Evolutionary conservation across 805 yeast species (phyloP).

Genomic region (Candida easanensis): DNA sequence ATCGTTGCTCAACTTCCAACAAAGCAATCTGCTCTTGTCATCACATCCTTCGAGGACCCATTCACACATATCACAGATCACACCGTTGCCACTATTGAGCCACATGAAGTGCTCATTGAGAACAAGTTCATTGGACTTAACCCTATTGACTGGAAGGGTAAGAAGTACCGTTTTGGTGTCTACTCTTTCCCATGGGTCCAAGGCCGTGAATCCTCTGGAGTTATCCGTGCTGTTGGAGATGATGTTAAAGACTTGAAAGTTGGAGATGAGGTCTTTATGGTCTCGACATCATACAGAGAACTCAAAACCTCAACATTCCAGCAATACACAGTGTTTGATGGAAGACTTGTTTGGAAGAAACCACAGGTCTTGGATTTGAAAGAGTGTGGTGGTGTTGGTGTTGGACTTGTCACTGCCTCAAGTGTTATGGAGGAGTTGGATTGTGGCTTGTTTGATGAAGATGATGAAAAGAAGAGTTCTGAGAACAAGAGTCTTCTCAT

Average conservation of each 20-base stretch:
- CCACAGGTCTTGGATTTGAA: constrained; percentile 35
- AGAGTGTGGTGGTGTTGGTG: constrained; percentile 46
- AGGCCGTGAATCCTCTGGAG: constrained; percentile 46
- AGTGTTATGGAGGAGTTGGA: constrained; percentile 30
- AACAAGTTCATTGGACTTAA: constrained; percentile 40
- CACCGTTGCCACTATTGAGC: constrained; percentile 25
- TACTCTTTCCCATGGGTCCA: constrained; percentile 49
- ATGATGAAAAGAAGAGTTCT: constrained; percentile 3
- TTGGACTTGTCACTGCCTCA: constrained; percentile 45
- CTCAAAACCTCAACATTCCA: constrained; percentile 46
- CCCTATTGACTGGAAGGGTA: constrained; percentile 50
- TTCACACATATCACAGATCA: constrained; percentile 18
- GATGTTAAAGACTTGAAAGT: constrained; percentile 31
- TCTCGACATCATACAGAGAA: constrained; percentile 47
- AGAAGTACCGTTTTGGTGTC: constrained; percentile 43
- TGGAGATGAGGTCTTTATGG: constrained; percentile 41
- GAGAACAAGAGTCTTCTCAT: constrained; percentile 27
- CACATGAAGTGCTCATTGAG: constrained; percentile 30
- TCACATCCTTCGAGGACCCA: constrained; percentile 28
- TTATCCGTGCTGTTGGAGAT: constrained; percentile 34
- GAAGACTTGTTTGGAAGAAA: constrained; percentile 43
- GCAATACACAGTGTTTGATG: constrained; percentile 42
- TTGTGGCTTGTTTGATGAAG: constrained; percentile 17
- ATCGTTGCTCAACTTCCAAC: neutral
- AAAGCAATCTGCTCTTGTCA: constrained; percentile 25